Evolutionary conservation across 1,284 basidiomycete genomes (phyloP).

Genomic region (Peniophora sp.): DNA sequence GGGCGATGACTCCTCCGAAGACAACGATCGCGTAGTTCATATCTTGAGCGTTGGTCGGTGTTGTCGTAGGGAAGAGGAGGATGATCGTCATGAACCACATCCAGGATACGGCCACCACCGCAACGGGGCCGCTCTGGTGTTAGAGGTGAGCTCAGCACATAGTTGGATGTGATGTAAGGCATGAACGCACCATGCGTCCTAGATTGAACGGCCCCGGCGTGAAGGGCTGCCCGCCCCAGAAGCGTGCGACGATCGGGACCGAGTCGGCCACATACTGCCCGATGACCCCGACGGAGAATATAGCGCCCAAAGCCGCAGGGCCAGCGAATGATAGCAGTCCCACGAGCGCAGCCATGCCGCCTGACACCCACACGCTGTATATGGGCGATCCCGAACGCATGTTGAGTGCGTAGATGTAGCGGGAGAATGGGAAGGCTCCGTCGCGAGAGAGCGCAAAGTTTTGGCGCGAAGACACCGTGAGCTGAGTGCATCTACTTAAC

Average conservation of each 20-base stretch:
- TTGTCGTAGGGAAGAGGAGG: slow-evolving; percentile 9
- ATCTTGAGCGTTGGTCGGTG: not conserved
- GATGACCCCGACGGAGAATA: slow-evolving; percentile 19
- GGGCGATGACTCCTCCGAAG: slow-evolving; percentile 15
- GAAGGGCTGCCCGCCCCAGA: slow-evolving; percentile 16
- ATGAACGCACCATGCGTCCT: slow-evolving; percentile 16
- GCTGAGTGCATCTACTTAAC: slow-evolving; percentile 3
- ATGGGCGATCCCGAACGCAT: slow-evolving; percentile 17
- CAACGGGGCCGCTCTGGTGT: slow-evolving; percentile 1
- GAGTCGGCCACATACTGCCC: slow-evolving; percentile 16
- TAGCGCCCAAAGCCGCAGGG: slow-evolving; percentile 19
- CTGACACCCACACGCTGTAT: slow-evolving; percentile 22
- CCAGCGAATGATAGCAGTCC: slow-evolving; percentile 24
- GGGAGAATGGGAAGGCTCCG: slow-evolving; percentile 36
- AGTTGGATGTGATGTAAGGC: not conserved
- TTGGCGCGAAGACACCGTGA: slow-evolving; percentile 29
- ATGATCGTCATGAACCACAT: slow-evolving; percentile 2
- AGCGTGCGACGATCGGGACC: slow-evolving; percentile 21
- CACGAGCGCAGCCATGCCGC: slow-evolving; percentile 14
- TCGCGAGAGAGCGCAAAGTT: slow-evolving; percentile 39
- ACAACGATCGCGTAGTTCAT: slow-evolving; percentile 15
- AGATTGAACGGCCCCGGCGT: slow-evolving; percentile 20
- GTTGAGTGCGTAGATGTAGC: slow-evolving; percentile 9
- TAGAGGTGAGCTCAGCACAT: not conserved
- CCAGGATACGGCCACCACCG: not conserved